These are phyloP conservation scores for Sphagnum contortum DNA, from an alignment of 225 moss, liverwort and hornwort species.

Conservation along the genomic window DNA sequence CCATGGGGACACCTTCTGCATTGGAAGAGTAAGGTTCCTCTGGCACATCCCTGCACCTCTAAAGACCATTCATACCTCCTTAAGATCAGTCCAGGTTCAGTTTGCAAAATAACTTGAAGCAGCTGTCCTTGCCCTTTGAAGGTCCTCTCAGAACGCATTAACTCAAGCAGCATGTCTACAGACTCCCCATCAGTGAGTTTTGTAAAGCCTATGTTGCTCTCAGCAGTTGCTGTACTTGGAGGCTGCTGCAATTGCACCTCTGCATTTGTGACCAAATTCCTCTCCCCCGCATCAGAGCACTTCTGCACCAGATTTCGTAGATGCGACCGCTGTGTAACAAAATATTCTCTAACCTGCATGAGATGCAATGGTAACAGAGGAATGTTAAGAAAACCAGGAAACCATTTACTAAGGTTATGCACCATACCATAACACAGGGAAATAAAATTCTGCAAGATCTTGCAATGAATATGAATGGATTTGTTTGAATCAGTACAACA, in stretches of 20 bases:
- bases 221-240: slow-evolving; percentile 10
- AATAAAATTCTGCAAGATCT: too few relatives aligned
- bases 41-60: too few relatives aligned
- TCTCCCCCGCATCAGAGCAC: slow-evolving; percentile 58
- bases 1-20: too few relatives aligned
- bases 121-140: slow-evolving; percentile 61
- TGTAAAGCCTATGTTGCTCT: slow-evolving; percentile 47
- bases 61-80: slow-evolving; percentile 34
- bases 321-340: slow-evolving; percentile 55
- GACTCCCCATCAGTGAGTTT: slow-evolving; percentile 70
- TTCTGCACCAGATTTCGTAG: slow-evolving; percentile 68
- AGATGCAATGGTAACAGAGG: slow-evolving; percentile 3
- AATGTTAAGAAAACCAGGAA: background rate
- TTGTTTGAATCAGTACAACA: too few relatives aligned
- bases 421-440: too few relatives aligned
- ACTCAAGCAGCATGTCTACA: slow-evolving; percentile 53
- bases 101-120: slow-evolving; percentile 61
- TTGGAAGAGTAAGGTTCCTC: too few relatives aligned
- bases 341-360: slow-evolving; percentile 73
- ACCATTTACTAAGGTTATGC: background rate
- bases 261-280: slow-evolving; percentile 31
- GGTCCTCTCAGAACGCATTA: slow-evolving; percentile 47
- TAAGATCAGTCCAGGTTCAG: slow-evolving; percentile 58
- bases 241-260: slow-evolving; percentile 47
- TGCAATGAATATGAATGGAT: too few relatives aligned